Conservation (phyloP, 768 basidiomycete genomes). For the Pulveroboletus sp. region DNA sequence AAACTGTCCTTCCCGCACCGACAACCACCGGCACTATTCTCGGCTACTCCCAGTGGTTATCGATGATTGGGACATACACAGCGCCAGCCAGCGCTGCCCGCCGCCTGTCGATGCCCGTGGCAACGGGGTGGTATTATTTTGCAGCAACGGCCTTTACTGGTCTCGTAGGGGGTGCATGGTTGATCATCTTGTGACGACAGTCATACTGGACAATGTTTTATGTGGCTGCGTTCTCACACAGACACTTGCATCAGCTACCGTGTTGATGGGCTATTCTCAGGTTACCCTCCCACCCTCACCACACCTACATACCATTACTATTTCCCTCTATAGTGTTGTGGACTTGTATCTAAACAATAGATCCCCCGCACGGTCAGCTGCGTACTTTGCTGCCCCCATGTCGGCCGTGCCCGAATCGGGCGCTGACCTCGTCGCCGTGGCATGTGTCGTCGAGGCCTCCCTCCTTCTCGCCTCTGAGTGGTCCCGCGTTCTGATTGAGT, state of each 20-base stretch:
- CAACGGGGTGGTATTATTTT: conserved; percentile 27
- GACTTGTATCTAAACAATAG: conserved; percentile 7
- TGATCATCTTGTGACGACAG: conserved; percentile 23
- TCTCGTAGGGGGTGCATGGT: conserved; percentile 30
- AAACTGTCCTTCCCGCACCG: conserved; percentile 21
- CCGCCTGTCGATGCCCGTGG: conserved; percentile 15
- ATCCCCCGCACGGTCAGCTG: background rate
- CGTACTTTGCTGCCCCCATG: conserved; percentile 8
- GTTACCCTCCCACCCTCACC: conserved; percentile 5
- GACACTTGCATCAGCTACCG: conserved; percentile 1
- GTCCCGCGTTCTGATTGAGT: conserved; percentile 41
- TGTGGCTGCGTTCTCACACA: conserved; percentile 1
- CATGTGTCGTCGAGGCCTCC: conserved; percentile 60
- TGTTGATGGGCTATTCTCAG: background rate
- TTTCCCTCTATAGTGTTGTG: conserved; percentile 5
- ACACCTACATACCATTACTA: conserved; percentile 15
- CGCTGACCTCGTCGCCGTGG: conserved; percentile 42
- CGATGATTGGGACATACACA: conserved; percentile 30
- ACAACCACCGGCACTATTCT: conserved; percentile 28
- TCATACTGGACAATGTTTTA: conserved; percentile 6
- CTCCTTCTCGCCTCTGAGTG: conserved; percentile 50
- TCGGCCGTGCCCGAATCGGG: conserved; percentile 12
- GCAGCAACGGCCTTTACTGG: conserved; percentile 21
- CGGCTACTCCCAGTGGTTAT: conserved; percentile 27
- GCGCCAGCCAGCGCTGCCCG: conserved; percentile 23